A percentile compares a stretch with the other conserved stretches of the same genome.
Conservation (phyloP, 1,284 basidiomycete species). For the Cryptococcus maquisensis region DNA sequence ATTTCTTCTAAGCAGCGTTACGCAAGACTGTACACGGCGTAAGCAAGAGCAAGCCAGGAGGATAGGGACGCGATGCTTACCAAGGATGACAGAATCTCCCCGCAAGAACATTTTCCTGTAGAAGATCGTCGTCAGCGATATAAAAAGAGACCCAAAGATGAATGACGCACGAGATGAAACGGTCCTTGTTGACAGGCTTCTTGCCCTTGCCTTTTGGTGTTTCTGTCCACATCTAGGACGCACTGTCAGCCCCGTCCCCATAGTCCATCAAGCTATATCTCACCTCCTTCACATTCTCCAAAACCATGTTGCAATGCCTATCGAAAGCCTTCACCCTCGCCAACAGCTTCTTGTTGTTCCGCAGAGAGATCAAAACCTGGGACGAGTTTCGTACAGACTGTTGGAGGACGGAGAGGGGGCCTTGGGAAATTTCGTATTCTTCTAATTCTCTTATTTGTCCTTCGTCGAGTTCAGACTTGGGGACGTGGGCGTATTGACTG, state of each 20-base stretch:
- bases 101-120: conserved; percentile 54
- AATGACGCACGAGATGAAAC: conserved; percentile 95
- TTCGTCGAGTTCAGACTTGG: conserved; percentile 97
- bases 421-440: conserved; percentile 95
- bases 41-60: not conserved
- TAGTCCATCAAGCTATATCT: conserved; percentile 14
- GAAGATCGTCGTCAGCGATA: not conserved
- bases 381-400: conserved; percentile 97
- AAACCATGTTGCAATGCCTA: conserved; percentile 96
- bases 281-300: conserved; percentile 96
- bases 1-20: conserved; percentile 63
- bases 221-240: conserved; percentile 93
- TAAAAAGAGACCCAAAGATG: not conserved
- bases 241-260: not conserved
- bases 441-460: conserved; percentile 91
- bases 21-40: conserved; percentile 62
- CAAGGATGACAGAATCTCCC: conserved; percentile 90
- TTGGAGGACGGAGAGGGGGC: conserved; percentile 94
- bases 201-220: conserved; percentile 96
- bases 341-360: conserved; percentile 98
- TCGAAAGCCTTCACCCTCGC: conserved; percentile 99
- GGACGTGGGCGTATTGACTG: conserved; percentile 94
- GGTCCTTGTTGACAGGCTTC: conserved; percentile 97
- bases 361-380: conserved; percentile 92
- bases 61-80: conserved; percentile 56